phyloP scores from a whole-genome alignment of 2,329 filamentous ascomycete species.

The Pseudocercospora pini-densiflorae region DNA sequence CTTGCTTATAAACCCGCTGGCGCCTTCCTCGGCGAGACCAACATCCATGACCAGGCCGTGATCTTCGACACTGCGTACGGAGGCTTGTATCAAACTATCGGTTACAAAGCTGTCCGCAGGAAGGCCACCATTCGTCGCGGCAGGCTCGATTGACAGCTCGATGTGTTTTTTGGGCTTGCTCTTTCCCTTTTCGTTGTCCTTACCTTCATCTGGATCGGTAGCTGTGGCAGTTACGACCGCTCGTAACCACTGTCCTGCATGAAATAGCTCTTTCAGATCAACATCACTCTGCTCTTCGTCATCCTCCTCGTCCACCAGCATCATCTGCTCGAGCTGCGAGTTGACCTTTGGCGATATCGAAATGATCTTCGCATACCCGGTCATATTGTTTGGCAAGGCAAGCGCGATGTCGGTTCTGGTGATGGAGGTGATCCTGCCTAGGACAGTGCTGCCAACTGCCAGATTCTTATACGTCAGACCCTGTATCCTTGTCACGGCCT shows the following conservation, averaged over 20 bases:
- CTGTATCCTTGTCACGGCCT: conserved; percentile 62
- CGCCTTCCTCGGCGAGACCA: conserved; percentile 68
- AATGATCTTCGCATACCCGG: conserved; percentile 88
- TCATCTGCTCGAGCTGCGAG: conserved; percentile 69
- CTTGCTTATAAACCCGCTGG: conserved; percentile 83
- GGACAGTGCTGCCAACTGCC: conserved; percentile 80
- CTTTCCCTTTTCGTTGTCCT: conserved; percentile 67
- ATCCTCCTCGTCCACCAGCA: conserved; percentile 63
- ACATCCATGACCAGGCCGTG: conserved; percentile 94
- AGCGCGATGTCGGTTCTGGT: conserved; percentile 78
- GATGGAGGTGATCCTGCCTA: conserved; percentile 84
- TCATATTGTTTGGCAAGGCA: conserved; percentile 89
- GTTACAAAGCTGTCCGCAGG: conserved; percentile 72
- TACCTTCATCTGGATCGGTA: conserved; percentile 64
- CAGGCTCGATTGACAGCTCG: conserved; percentile 82
- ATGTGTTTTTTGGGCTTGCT: conserved; percentile 71
- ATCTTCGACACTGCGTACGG: conserved; percentile 90
- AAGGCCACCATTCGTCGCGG: conserved; percentile 68
- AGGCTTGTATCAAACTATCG: conserved; percentile 82
- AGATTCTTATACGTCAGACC: conserved; percentile 80
- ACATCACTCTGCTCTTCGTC: conserved; percentile 62
- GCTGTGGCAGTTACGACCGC: conserved; percentile 80
- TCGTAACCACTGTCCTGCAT: conserved; percentile 84
- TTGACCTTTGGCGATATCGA: conserved; percentile 84
- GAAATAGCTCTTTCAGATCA: conserved; percentile 76